Percentiles rank a stretch among this genome's conserved stretches.
Conservation (phyloP, 352 stramenopile genomes). For the Pythium oligandrum region DNA sequence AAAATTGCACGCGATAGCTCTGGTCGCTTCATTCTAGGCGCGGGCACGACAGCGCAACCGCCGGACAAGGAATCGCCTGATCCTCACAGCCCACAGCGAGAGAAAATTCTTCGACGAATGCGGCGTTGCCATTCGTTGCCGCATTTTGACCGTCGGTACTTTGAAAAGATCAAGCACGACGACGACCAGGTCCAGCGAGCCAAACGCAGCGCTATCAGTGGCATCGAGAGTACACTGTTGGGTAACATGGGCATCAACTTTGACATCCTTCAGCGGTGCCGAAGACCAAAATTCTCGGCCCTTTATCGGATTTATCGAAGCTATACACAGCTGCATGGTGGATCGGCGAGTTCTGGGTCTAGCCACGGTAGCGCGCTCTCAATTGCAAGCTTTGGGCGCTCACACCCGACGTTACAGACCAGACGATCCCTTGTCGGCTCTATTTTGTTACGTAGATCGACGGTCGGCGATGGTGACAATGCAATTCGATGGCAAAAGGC, state of each 20-base stretch:
- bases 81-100: too few species aligned
- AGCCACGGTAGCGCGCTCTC: neutral
- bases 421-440: neutral
- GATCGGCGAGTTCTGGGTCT: neutral
- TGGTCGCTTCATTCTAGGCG: too few species aligned
- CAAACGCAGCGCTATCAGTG: slow-evolving; percentile 4
- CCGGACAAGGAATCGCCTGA: too few species aligned
- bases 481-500: slow-evolving; percentile 10
- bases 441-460: neutral
- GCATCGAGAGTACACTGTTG: slow-evolving; percentile 25
- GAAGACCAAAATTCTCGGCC: slow-evolving; percentile 36
- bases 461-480: neutral
- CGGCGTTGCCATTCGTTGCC: slow-evolving; percentile 44
- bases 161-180: slow-evolving; percentile 20
- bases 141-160: slow-evolving; percentile 36
- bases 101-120: slow-evolving; percentile 18
- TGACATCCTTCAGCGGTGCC: slow-evolving; percentile 47
- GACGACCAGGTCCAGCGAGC: slow-evolving; percentile 14
- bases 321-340: slow-evolving; percentile 29
- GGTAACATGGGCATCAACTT: slow-evolving; percentile 36
- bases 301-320: slow-evolving; percentile 37
- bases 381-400: too few species aligned
- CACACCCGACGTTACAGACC: too few species aligned
- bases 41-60: too few species aligned
- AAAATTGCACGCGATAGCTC: too few species aligned